Base-by-base conservation (phyloP, 352 stramenopile genomes). In the Labyrinthula sp. region DNA sequence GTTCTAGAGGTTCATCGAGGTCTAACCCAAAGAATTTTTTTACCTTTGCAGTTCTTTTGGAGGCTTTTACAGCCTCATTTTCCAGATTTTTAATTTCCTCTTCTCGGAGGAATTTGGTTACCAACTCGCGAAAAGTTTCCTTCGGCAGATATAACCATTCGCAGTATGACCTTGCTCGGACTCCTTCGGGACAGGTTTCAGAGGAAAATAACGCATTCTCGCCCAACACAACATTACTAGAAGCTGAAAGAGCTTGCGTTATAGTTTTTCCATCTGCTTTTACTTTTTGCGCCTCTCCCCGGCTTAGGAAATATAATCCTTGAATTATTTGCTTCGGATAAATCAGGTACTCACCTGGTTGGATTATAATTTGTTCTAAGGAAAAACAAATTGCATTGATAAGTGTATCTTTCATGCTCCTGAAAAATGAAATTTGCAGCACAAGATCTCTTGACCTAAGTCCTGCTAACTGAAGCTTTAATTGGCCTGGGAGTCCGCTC, bases 21-120 rank as follows among this genome's bases (percentile, higher is more conserved):
- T 54, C 45, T 10, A 54, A 38, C 12, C 45, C 45, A 45, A 54
- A 54, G 18, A 54, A 54, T 18, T 54, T 54, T 28, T 54, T 54
- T 6, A 48, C 45, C 45, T 54, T 54, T 14, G 45, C 45, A 14
- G 21, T 56, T 1, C 34, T 25, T 28, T 54, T 54, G 17, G 37
- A 25, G 2, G 45, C 45, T 23, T 46, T 48, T 8, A 50, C 45
- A 6, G 45, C 45, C 4, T 4, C 45, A 7, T 12, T n/a, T 5
- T 45, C 20, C 15, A 54, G 15, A 17, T 54, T 38, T 12, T 38
- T 18, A 2, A 54, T 50, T 23, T 54, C 45, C 3, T 54, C 45
- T 14, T 36, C n/a, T 20, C 24, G 17, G 20, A 54, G n/a, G 7
- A 38, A 38, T 28, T 54, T 38, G 12, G 45, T 38, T 15, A 54